These are phyloP conservation scores for Lenzites betulinus DNA, from an alignment of 768 basidiomycete genomes.

Conservation along the genomic window DNA sequence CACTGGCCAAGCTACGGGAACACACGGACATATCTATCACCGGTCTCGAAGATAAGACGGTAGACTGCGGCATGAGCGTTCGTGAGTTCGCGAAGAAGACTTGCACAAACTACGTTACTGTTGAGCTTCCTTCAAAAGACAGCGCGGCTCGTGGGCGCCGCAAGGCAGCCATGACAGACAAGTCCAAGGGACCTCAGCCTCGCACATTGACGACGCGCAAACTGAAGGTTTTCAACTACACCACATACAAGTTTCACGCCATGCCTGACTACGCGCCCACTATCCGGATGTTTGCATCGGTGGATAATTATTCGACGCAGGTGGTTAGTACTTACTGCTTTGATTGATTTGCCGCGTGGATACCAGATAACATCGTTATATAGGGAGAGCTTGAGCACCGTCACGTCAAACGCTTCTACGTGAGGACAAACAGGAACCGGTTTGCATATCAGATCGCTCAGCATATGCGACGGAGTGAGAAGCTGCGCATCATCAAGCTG, in stretches of 20 bases:
- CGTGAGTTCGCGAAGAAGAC: conserved; percentile 28
- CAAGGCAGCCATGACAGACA: neutral
- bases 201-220: neutral
- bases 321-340: too few relatives aligned
- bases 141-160: conserved; percentile 20
- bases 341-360: too few relatives aligned
- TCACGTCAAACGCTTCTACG: too few relatives aligned
- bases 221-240: conserved; percentile 19
- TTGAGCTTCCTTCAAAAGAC: conserved; percentile 44
- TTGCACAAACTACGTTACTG: conserved; percentile 31
- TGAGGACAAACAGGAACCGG: too few relatives aligned
- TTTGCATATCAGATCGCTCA: too few relatives aligned
- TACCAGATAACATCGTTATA: too few relatives aligned
- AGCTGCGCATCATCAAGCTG: too few relatives aligned
- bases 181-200: neutral
- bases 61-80: conserved; percentile 21
- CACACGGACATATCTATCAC: neutral
- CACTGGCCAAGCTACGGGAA: neutral
- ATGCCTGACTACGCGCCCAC: conserved; percentile 21
- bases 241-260: conserved; percentile 32
- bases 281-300: conserved; percentile 23
- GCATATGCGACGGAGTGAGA: too few relatives aligned
- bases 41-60: neutral
- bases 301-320: conserved; percentile 29
- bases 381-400: too few relatives aligned